Evolutionary conservation across 805 yeast genomes (phyloP), one percentile per base, ranked within the genome.

Genomic region (Candida xiaguanensis): DNA sequence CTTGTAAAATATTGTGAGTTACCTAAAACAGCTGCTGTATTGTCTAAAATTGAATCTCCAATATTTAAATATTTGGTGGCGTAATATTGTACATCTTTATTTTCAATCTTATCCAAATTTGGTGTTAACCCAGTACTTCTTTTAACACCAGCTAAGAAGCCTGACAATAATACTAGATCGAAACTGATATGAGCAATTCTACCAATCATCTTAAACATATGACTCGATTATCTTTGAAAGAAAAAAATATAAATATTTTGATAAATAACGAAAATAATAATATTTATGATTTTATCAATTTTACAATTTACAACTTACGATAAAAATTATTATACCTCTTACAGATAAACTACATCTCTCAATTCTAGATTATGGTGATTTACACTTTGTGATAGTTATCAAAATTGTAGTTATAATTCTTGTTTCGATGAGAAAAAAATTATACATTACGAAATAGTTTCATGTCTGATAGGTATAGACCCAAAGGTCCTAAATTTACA

Each of bases 11-110:
- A 87, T 14, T 77, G 74, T 1, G 95, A 85, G 5, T 82, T 70
- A 30, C 81, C 77, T 69, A 88, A 74, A 47, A 78, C 69, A 3
- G 85, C 82, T 8, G 84, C 82, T 15, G 83, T 67, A 40, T 77
- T 74, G 54, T 89, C 96, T 48, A 82, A 80, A 2, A 84, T 64
- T 59, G 80, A 78, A 54, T 93, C 99, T n/a, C 99, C 99, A 20
- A 82, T 56, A 38, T 79, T 84, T 46, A 93, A 71, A 56, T 90
- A 93, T 55, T 78, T 82, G 25, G 65, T 63, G 4, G 82, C 67
- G 50, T 79, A 80, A 27, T 67, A 63, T 47, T 70, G 72, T 4
- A 75, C 59, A 6, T 75, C 74, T 14, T 67, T 67, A 39, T 53
- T 63, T 17, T 52, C 56, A n/a, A 80, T 51, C 1, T 60, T 33